phyloP scores from a whole-genome alignment of 495 filamentous ascomycete genomes.

The Letharia lupina region DNA sequence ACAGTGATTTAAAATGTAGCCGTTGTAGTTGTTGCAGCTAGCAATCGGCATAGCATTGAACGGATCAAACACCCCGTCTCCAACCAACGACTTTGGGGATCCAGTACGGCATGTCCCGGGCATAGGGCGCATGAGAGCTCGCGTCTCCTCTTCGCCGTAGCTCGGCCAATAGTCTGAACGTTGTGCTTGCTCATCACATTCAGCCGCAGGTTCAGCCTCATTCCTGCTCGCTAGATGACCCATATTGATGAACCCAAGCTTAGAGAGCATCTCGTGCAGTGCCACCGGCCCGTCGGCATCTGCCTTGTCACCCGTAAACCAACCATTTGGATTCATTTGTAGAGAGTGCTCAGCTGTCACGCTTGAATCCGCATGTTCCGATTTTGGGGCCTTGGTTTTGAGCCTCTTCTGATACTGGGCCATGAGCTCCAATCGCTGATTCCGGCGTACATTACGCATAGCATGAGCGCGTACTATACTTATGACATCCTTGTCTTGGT shows the following conservation, averaged over 20 bases:
- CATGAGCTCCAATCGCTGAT: neutral
- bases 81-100: neutral
- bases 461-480: constrained; percentile 4
- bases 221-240: neutral
- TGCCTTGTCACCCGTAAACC: neutral
- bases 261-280: neutral
- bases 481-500: neutral
- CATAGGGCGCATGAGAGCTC: neutral
- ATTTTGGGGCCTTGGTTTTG: too few relatives aligned
- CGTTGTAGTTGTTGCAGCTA: neutral
- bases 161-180: neutral
- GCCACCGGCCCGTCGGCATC: neutral
- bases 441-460: constrained; percentile 5
- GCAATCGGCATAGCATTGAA: constrained; percentile 6
- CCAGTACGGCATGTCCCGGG: neutral
- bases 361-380: neutral
- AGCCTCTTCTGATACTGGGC: neutral
- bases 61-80: constrained; percentile 2
- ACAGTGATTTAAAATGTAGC: constrained; percentile 7
- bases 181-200: neutral
- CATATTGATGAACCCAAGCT: neutral
- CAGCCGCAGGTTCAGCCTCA: neutral
- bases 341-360: neutral
- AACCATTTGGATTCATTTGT: neutral
- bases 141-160: neutral